These are phyloP conservation scores for Nosema muscidifuracis DNA, from an alignment of 371 early-diverging fungal genomes.

Conservation along the genomic window DNA sequence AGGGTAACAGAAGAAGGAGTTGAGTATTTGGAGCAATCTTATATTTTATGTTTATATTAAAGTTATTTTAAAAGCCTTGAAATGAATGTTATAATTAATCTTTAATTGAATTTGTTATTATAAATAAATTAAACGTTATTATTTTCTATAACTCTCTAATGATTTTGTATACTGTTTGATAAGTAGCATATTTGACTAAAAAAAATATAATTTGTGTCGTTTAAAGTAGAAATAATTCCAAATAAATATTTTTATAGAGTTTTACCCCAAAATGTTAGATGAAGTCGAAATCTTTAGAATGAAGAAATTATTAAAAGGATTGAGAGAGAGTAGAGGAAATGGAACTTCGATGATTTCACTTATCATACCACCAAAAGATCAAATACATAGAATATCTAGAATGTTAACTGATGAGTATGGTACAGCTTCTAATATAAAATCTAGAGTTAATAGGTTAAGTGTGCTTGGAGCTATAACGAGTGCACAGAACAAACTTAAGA, in stretches of 20 bases:
- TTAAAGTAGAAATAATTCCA: too few species aligned
- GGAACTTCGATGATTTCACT: conserved; percentile 99
- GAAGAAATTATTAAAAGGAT: conserved; percentile 85
- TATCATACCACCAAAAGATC: conserved; percentile 82
- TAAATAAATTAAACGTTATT: too few species aligned
- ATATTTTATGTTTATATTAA: conserved; percentile 11
- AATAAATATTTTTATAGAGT: too few species aligned
- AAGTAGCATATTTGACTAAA: too few species aligned
- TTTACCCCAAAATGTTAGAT: conserved; percentile 30
- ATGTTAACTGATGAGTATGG: conserved; percentile 98
- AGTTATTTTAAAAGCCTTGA: too few species aligned
- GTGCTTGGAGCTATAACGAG: conserved; percentile 95
- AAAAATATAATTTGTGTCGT: too few species aligned
- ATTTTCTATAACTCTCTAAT: too few species aligned
- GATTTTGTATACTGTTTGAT: too few species aligned
- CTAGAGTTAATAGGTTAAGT: conserved; percentile 91
- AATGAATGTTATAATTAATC: too few species aligned
- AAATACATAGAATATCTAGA: conserved; percentile 77
- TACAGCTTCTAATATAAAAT: conserved; percentile 99
- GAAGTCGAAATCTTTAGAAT: conserved; percentile 73
- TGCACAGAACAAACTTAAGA: conserved; percentile 90
- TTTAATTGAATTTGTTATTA: too few species aligned
- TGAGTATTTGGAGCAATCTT: conserved; percentile 5
- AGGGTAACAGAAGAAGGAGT: conserved; percentile 14
- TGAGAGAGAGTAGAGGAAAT: conserved; percentile 88